Conservation (phyloP, 768 basidiomycete genomes). For the Pleurotus djamor region DNA sequence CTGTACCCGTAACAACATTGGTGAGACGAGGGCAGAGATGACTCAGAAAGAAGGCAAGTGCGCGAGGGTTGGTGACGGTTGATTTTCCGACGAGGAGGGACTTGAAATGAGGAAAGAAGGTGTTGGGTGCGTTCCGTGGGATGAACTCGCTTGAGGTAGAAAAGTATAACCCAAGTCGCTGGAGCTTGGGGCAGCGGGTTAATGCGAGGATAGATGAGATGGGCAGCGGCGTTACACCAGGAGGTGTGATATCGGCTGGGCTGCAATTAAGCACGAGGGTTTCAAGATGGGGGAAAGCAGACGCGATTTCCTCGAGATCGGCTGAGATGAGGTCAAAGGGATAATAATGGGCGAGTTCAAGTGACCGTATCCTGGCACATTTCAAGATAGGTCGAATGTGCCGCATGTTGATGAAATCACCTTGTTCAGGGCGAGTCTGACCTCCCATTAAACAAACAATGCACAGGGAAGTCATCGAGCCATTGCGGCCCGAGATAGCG, state of each 20-base stretch:
- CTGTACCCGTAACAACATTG: not conserved
- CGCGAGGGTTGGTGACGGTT: slow-evolving; percentile 34
- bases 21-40: slow-evolving; percentile 38
- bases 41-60: slow-evolving; percentile 53
- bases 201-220: slow-evolving; percentile 37
- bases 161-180: slow-evolving; percentile 37
- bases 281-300: slow-evolving; percentile 40
- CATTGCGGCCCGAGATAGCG: slow-evolving; percentile 45
- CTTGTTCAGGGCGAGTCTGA: slow-evolving; percentile 2
- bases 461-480: slow-evolving; percentile 33
- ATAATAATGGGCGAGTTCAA: slow-evolving; percentile 36
- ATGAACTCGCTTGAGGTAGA: slow-evolving; percentile 19
- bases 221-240: slow-evolving; percentile 26
- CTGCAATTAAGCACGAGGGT: slow-evolving; percentile 45
- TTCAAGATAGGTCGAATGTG: slow-evolving; percentile 13
- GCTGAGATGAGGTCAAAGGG: slow-evolving; percentile 33
- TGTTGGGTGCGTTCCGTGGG: not conserved
- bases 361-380: slow-evolving; percentile 11
- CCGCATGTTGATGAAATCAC: slow-evolving; percentile 10
- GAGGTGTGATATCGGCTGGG: slow-evolving; percentile 24
- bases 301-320: slow-evolving; percentile 42
- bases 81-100: slow-evolving; percentile 51
- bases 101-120: slow-evolving; percentile 27
- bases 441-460: slow-evolving; percentile 5
- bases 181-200: slow-evolving; percentile 32